Evolutionary conservation across 1,139 yeast genomes (phyloP), one percentile per base, ranked within the genome.

Genomic region (Debaryomyces coudertii): DNA sequence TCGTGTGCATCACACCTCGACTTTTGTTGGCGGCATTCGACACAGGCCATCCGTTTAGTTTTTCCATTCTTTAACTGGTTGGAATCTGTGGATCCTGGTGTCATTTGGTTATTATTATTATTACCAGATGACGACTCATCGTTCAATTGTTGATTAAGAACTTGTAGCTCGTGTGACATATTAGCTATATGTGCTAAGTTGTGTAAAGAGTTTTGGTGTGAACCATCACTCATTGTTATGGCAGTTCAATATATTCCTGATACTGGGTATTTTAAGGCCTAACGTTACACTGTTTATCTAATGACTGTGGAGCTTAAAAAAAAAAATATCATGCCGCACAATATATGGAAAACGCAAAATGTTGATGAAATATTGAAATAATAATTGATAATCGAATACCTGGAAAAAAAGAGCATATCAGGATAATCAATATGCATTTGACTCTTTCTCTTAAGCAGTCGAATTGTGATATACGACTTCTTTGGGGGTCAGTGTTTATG

Each of bases 1-100:
- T 86, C 90, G 51, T 79, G 82, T 7, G 97, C 96, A 63, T 90
- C 95, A 67, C 98, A 93, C 53, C 85, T 81, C 22, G 93, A 65
- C 66, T 93, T 93, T 62, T 93, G 99, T 65, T 93, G 99, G 15
- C 99, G 79, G 62, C 99, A 93, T 61, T 92, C 97, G 2, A 89
- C 90, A 70, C 99, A 93, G 0, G 98, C 98, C 63, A 90, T 83
- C 51, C 85, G 77, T 60, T 84, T 85, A 12, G 62, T 60, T 46
- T 58, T 67, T 4, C 62, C 63, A 3, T 58, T 36, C 48, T 63
- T 63, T 27, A 53, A 49, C 7, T 30, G 46, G 7, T 27, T 22
- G 27, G 35, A 22, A n/a, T 36, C 45, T 15, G 33, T 24, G 12
- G 20, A 15, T 20, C 15, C 34, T 12, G 43, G 16, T 3, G 29